Base-by-base conservation (phyloP, 2,329 filamentous ascomycete genomes). In the Ceratocystis smalleyi region DNA sequence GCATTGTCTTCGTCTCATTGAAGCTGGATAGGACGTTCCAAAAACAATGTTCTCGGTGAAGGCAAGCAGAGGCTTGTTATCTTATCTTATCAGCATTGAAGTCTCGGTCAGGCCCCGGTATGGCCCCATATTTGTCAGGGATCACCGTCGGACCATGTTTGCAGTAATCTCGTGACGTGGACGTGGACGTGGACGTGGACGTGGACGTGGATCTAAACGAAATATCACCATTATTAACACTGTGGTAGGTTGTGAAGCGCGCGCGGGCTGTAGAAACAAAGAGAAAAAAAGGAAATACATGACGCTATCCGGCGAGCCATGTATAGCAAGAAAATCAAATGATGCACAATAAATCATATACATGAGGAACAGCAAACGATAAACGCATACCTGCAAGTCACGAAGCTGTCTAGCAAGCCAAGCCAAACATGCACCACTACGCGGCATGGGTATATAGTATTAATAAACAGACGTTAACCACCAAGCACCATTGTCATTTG, bases 41-140 rank as follows among this genome's bases (percentile, higher is more conserved):
- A 47, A 47, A 47, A 35, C 19, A 19, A 17, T 62, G 19, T 15
- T 43, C 35, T 62, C 27, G 60, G 60, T 62, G 43, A 62, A 19
- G 5, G n/a, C 6, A 12, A 40, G 35, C 35, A 40, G n/a, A 19
- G 10, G 2, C 1, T 7, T 6, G 2, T 24, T 10, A 8, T 8
- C 60, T 51, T 62, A 62, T 62, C 60, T 62, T 62, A 62, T 62
- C 60, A n/a, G 3, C 0, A 45, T 51, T n/a, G n/a, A 22, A n/a
- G 27, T 0, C 7, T 17, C 24, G 43, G 43, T 62, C 24, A 47
- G 17, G 30, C n/a, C 10, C 12, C n/a, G 17, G 19, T 47, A 8
- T 32, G 27, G 5, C 27, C 54, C 54, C 54, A 30, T 22, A 27
- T 19, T 43, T 43, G 2, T 15, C 43, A 5, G 19, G 22, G 15